Evolutionary conservation across 2,329 filamentous ascomycete genomes (phyloP).

Genomic region (Lithohypha guttulata): DNA sequence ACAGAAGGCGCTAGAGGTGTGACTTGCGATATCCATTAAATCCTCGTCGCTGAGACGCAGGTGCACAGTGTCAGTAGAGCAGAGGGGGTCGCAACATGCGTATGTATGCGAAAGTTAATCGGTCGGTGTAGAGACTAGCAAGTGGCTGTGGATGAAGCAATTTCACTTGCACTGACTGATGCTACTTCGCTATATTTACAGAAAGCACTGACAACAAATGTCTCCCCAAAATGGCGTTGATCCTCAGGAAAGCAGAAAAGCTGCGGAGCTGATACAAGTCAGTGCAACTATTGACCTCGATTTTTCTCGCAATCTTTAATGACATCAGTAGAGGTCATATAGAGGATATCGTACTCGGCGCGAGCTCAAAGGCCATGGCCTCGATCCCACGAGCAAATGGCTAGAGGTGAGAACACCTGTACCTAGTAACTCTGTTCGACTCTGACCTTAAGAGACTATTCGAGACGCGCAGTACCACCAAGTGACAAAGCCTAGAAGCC

Average conservation of each 20-base stretch:
- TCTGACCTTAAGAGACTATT: slow-evolving; percentile 40
- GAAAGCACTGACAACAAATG: too few species aligned
- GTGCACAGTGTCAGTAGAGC: too few species aligned
- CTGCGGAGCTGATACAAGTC: slow-evolving; percentile 11
- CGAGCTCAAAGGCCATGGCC: slow-evolving; percentile 55
- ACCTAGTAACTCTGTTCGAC: slow-evolving; percentile 26
- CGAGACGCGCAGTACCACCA: slow-evolving; percentile 48
- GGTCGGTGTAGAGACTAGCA: too few species aligned
- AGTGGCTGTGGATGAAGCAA: too few species aligned
- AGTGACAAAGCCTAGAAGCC: slow-evolving; percentile 36
- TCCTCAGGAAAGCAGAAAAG: slow-evolving; percentile 15
- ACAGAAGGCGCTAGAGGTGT: too few species aligned
- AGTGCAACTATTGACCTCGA: neutral
- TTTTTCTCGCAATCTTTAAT: neutral
- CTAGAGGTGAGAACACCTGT: slow-evolving; percentile 34
- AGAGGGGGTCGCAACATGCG: too few species aligned
- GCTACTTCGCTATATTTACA: too few species aligned
- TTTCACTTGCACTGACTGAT: too few species aligned
- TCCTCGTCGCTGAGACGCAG: too few species aligned
- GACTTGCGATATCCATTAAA: too few species aligned
- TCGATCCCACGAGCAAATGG: slow-evolving; percentile 64
- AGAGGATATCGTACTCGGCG: slow-evolving; percentile 64
- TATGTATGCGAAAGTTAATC: too few species aligned
- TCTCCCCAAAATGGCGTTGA: too few species aligned
- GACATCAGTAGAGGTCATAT: slow-evolving; percentile 51